Conservation (phyloP, 192 early-diverging fungal genomes). For the Umbelopsis sp. region DNA sequence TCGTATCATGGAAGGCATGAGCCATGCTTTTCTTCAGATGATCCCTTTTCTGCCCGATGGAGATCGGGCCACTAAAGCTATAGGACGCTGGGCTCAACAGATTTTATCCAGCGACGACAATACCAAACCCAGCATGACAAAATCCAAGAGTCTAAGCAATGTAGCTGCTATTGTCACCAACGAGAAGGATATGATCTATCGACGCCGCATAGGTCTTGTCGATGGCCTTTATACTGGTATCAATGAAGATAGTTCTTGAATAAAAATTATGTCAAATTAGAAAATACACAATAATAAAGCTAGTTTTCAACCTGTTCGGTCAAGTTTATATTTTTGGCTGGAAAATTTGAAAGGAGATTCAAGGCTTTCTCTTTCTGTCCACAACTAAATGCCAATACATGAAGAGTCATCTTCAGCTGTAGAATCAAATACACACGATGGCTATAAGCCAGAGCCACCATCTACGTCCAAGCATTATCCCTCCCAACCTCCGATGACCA, state of each 20-base stretch:
- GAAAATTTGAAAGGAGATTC: no score
- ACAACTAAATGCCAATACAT: slow-evolving; percentile 16
- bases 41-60: slow-evolving; percentile 74
- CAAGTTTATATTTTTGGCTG: neutral
- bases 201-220: slow-evolving; percentile 33
- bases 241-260: neutral
- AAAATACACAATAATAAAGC: neutral
- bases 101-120: slow-evolving; percentile 13
- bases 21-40: slow-evolving; percentile 72
- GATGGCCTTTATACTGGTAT: slow-evolving; percentile 28
- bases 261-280: no score
- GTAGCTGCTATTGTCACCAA: slow-evolving; percentile 36
- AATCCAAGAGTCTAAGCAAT: slow-evolving; percentile 24
- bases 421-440: neutral
- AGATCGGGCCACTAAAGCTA: slow-evolving; percentile 42
- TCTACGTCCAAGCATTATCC: slow-evolving; percentile 14
- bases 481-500: slow-evolving; percentile 21
- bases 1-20: slow-evolving; percentile 74
- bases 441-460: neutral
- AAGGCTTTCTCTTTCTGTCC: no score
- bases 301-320: neutral
- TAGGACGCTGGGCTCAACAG: slow-evolving; percentile 46
- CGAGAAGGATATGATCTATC: slow-evolving; percentile 42
- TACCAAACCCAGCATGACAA: neutral
- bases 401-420: slow-evolving; percentile 9